Percentiles rank a stretch among this genome's conserved stretches.
Evolutionary conservation across 2,329 filamentous ascomycete genomes (phyloP).

Genomic region (Pseudocercospora pini-densiflorae): DNA sequence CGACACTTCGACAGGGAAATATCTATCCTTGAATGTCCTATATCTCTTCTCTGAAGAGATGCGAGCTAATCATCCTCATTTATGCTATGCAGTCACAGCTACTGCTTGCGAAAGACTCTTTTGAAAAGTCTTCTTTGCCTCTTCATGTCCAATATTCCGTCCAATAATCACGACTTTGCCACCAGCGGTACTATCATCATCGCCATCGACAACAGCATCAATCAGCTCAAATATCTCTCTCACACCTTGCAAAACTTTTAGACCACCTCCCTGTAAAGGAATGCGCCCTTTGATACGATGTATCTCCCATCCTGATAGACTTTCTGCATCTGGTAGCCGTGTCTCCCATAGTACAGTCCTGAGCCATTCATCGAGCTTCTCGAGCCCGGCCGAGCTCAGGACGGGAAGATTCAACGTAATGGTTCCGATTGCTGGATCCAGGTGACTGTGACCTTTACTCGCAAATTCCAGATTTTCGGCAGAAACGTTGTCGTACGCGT

Average conservation of each 20-base stretch:
- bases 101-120: constrained; percentile 29
- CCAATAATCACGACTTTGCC: constrained; percentile 44
- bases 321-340: constrained; percentile 18
- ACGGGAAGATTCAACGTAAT: constrained; percentile 70
- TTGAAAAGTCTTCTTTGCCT: constrained; percentile 30
- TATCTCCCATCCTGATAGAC: constrained; percentile 67
- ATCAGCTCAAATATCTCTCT: constrained; percentile 92
- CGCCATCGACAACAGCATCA: constrained; percentile 50
- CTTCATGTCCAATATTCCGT: constrained; percentile 33
- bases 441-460: constrained; percentile 81
- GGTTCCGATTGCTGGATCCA: constrained; percentile 89
- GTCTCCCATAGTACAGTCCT: constrained; percentile 81
- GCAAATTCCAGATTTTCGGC: constrained; percentile 67
- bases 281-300: constrained; percentile 87
- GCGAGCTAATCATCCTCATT: no score
- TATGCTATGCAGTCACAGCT: background rate
- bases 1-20: no score
- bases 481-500: constrained; percentile 86
- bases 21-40: no score
- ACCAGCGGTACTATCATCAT: constrained; percentile 3
- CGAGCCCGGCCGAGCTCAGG: constrained; percentile 62
- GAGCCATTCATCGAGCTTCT: constrained; percentile 77
- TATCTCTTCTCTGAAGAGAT: no score
- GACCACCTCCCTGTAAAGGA: constrained; percentile 64
- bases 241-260: constrained; percentile 87